A percentile compares a stretch with the other conserved stretches of the same genome.
Evolutionary conservation across 2,329 filamentous ascomycete genomes (phyloP).

Genomic region (Cladobotryum protrusum): DNA sequence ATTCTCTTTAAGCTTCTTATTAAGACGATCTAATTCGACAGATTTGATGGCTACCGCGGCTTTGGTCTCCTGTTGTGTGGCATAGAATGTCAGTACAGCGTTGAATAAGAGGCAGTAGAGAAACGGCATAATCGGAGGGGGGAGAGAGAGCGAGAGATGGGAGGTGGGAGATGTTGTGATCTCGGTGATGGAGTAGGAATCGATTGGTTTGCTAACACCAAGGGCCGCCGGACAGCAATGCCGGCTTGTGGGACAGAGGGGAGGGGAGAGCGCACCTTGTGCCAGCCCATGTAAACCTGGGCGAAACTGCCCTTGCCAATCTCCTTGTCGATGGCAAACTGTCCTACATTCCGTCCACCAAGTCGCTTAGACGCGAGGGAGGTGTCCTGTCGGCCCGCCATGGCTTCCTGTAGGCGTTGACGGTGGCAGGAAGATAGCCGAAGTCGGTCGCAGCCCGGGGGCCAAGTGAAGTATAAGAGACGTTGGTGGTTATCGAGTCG

Average conservation of each 20-base stretch:
- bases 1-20: constrained; percentile 95
- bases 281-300: constrained; percentile 81
- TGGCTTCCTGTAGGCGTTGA: constrained; percentile 30
- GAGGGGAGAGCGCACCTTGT: constrained; percentile 54
- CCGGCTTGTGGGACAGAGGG: constrained; percentile 1
- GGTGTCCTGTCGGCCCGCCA: constrained; percentile 35
- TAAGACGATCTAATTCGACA: constrained; percentile 82
- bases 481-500: constrained; percentile 27
- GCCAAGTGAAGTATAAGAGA: constrained; percentile 31
- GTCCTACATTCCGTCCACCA: constrained; percentile 49
- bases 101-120: background rate
- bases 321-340: constrained; percentile 77
- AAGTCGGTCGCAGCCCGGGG: constrained; percentile 28
- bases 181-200: no score
- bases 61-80: constrained; percentile 57
- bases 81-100: constrained; percentile 2
- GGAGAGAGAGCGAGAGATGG: background rate
- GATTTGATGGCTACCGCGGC: constrained; percentile 93
- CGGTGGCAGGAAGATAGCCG: constrained; percentile 27
- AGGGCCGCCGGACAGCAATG: background rate
- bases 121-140: background rate
- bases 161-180: background rate
- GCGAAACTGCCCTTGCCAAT: constrained; percentile 98
- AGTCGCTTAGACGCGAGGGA: constrained; percentile 31
- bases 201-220: background rate